Conservation (phyloP, 2,329 filamentous ascomycete species). For the Pyricularia pennisetigena region DNA sequence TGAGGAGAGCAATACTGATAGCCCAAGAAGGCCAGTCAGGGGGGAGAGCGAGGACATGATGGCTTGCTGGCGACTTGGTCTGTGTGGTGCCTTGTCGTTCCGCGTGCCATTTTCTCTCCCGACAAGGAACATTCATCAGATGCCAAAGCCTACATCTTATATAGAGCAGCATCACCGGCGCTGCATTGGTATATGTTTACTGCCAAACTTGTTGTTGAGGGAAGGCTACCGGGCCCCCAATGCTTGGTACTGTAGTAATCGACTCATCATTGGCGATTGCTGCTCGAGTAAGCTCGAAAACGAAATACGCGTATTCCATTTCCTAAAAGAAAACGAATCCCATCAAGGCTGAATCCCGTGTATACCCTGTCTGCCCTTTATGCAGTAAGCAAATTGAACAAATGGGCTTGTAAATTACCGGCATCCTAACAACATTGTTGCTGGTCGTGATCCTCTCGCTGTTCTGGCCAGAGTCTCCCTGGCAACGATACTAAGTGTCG, state of each 20-base stretch:
- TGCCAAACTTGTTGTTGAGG: background rate
- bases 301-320: background rate
- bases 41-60: background rate
- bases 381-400: background rate
- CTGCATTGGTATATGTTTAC: background rate
- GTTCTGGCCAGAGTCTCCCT: too few species aligned
- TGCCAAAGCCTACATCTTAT: background rate
- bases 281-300: background rate
- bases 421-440: too few species aligned
- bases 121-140: background rate
- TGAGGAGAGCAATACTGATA: background rate
- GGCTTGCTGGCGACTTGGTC: background rate
- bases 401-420: too few species aligned
- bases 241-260: background rate
- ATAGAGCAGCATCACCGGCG: background rate
- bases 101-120: background rate
- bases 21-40: background rate
- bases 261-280: background rate
- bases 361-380: background rate
- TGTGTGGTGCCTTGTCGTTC: background rate
- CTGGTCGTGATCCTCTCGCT: too few species aligned
- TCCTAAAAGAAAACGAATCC: background rate
- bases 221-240: background rate
- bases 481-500: background rate
- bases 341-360: background rate